These are phyloP conservation scores for Coprinopsis sp. DNA, from an alignment of 768 basidiomycete species.

Conservation along the genomic window DNA sequence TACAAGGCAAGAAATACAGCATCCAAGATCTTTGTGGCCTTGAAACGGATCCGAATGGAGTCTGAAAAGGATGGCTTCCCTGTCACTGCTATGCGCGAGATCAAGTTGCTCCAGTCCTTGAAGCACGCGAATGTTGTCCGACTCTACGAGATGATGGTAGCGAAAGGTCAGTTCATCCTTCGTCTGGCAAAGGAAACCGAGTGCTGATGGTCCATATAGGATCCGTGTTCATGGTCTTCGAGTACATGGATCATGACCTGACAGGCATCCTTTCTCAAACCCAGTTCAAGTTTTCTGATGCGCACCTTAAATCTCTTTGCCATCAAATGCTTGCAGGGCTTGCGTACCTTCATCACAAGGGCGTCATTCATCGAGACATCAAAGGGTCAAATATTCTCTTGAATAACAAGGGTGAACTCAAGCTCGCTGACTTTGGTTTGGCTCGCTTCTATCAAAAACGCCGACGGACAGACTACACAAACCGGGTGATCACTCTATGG, in stretches of 20 bases:
- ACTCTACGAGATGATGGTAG: constrained; percentile 98
- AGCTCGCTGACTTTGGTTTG: constrained; percentile 95
- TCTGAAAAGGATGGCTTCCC: constrained; percentile 97
- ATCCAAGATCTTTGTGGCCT: constrained; percentile 74
- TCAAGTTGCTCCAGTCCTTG: constrained; percentile 91
- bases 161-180: constrained; percentile 60
- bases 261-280: constrained; percentile 92
- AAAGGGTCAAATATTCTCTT: constrained; percentile 98
- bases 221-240: constrained; percentile 98
- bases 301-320: constrained; percentile 93
- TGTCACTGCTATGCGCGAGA: constrained; percentile 98
- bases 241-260: constrained; percentile 98
- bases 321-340: constrained; percentile 94
- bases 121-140: constrained; percentile 86
- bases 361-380: constrained; percentile 96
- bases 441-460: constrained; percentile 95
- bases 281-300: constrained; percentile 77
- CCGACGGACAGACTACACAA: constrained; percentile 92
- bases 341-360: constrained; percentile 91
- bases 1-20: constrained; percentile 87
- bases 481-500: constrained; percentile 98
- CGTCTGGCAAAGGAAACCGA: neutral
- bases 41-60: constrained; percentile 98
- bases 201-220: constrained; percentile 42
- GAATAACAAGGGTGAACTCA: constrained; percentile 87